These are phyloP conservation scores for Dunaliella sp. DNA, from an alignment of 139 green algal genomes.

Conservation along the genomic window DNA sequence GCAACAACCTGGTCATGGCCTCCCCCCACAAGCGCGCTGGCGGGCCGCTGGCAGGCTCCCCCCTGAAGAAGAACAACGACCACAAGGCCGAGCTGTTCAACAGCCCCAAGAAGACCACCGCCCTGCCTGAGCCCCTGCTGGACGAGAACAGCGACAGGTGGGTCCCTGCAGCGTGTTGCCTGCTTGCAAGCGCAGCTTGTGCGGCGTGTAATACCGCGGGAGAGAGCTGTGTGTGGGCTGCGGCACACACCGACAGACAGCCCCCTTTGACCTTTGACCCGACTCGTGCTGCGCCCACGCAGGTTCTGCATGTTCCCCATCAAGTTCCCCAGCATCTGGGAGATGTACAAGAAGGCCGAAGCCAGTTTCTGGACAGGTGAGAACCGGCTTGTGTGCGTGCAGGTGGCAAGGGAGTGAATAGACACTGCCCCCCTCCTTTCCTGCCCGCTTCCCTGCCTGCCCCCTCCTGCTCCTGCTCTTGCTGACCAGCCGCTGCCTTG, in stretches of 20 bases:
- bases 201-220: no score
- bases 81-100: conserved; percentile 21
- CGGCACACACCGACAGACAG: no score
- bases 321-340: conserved; percentile 78
- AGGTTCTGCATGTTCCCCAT: conserved; percentile 93
- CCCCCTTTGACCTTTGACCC: not conserved
- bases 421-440: not conserved
- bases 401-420: not conserved
- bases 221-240: no score
- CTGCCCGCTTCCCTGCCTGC: not conserved
- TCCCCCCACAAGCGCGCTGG: not conserved
- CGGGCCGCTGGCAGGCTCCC: not conserved
- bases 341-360: conserved; percentile 97
- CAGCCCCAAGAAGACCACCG: conserved; percentile 14
- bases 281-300: not conserved
- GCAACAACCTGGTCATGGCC: no score
- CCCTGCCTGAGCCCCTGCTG: conserved; percentile 70
- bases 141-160: conserved; percentile 81
- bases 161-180: no score
- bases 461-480: not conserved
- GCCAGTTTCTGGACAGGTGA: conserved; percentile 92
- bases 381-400: not conserved
- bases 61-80: not conserved
- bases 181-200: no score
- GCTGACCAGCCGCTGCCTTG: not conserved